phyloP scores from a whole-genome alignment of 139 green algal species.

The Coelastrella sp. region DNA sequence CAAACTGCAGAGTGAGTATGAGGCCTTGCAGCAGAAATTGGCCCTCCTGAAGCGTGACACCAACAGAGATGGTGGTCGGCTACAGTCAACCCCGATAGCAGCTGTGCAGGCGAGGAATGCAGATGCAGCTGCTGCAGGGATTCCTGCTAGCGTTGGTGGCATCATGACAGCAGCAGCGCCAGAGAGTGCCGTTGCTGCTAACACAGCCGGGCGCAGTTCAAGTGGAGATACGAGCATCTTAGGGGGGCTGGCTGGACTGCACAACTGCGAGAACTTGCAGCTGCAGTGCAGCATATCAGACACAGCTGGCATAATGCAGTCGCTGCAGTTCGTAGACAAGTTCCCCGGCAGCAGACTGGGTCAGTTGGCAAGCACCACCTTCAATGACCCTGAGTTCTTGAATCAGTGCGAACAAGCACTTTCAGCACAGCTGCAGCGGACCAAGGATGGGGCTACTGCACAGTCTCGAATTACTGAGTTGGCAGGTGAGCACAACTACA shows the following conservation, averaged over 20 bases:
- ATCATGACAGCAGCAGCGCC: neutral
- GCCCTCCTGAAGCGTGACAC: constrained; percentile 47
- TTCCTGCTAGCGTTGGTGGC: neutral
- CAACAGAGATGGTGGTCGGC: constrained; percentile 27
- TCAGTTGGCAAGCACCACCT: constrained; percentile 65
- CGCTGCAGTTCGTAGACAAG: constrained; percentile 7
- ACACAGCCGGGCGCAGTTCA: neutral
- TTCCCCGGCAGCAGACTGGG: constrained; percentile 27
- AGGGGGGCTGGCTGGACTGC: neutral
- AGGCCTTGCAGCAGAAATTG: constrained; percentile 50
- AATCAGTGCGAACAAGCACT: constrained; percentile 72
- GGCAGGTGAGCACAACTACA: constrained; percentile 63
- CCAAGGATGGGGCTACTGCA: constrained; percentile 84
- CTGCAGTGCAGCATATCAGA: neutral
- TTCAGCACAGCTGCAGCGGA: constrained; percentile 79
- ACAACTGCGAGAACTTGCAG: constrained; percentile 2
- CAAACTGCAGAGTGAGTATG: constrained; percentile 51
- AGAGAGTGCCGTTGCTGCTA: neutral
- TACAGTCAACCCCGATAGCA: constrained; percentile 12
- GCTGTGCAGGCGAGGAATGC: constrained; percentile 2
- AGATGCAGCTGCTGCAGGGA: neutral
- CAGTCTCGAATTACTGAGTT: constrained; percentile 85
- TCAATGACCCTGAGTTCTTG: constrained; percentile 72
- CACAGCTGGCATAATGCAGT: neutral
- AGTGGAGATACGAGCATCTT: neutral